A percentile compares a stretch with the other conserved stretches of the same genome.
Conservation (phyloP, 2,329 filamentous ascomycete species). For the Alternaria burnsii region DNA sequence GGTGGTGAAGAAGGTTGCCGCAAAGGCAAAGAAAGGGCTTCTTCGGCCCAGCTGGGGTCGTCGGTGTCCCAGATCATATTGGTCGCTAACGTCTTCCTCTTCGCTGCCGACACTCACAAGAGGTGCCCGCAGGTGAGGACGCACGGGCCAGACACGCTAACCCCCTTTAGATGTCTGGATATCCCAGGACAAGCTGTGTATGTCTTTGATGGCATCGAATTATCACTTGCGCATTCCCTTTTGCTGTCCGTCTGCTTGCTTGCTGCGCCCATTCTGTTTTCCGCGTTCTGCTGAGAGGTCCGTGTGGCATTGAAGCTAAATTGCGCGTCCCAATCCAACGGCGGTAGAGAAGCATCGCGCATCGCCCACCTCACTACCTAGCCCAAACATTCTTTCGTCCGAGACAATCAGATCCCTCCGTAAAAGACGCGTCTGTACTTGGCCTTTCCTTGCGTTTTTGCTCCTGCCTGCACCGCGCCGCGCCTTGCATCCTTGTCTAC, state of each 20-base stretch:
- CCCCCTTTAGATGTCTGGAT: not conserved
- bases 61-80: constrained; percentile 20
- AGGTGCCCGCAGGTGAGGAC: constrained; percentile 9
- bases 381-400: constrained; percentile 12
- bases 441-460: not conserved
- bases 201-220: not conserved
- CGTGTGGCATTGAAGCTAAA: constrained; percentile 21
- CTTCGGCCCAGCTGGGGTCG: constrained; percentile 18
- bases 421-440: not conserved
- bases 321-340: constrained; percentile 20
- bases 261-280: not conserved
- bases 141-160: constrained; percentile 11
- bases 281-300: constrained; percentile 10
- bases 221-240: not conserved
- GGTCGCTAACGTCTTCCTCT: constrained; percentile 21
- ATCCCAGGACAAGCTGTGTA: not conserved
- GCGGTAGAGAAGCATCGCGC: constrained; percentile 20
- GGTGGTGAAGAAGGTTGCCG: constrained; percentile 11
- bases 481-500: constrained; percentile 1
- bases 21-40: constrained; percentile 21
- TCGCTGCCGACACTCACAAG: constrained; percentile 16
- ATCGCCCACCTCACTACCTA: constrained; percentile 10
- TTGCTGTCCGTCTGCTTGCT: not conserved
- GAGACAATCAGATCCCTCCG: not conserved
- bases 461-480: not conserved